A percentile compares a stretch with the other conserved stretches of the same genome.
These are phyloP conservation scores for Poronia punctata DNA, from an alignment of 495 filamentous ascomycete species.

Conservation along the genomic window DNA sequence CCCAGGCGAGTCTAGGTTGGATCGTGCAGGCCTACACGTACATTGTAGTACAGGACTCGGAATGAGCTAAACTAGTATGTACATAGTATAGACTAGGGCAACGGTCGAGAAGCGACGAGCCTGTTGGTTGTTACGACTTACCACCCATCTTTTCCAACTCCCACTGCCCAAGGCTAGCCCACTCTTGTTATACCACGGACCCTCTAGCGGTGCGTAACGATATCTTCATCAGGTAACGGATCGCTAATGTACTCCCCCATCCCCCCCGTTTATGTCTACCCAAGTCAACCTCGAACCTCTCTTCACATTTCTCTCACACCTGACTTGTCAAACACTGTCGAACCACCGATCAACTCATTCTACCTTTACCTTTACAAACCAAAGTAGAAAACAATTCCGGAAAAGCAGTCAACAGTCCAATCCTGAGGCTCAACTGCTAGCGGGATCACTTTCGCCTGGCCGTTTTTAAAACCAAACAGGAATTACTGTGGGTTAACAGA, in stretches of 20 bases:
- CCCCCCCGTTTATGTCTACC: conserved; percentile 4
- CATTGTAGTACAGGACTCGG: background rate
- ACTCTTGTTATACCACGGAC: too few relatives aligned
- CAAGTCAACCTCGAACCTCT: conserved; percentile 6
- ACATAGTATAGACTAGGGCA: conserved; percentile 9
- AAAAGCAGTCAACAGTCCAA: too few relatives aligned
- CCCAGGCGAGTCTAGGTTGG: background rate
- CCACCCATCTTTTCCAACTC: conserved; percentile 1
- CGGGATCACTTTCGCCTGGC: too few relatives aligned
- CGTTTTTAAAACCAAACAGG: too few relatives aligned
- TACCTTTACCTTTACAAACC: too few relatives aligned
- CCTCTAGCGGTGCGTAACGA: conserved; percentile 12
- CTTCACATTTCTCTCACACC: background rate
- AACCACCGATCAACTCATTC: too few relatives aligned
- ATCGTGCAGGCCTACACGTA: conserved; percentile 12
- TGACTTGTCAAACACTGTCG: background rate
- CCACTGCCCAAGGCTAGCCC: too few relatives aligned
- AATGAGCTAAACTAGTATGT: conserved; percentile 3
- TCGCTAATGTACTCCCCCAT: conserved; percentile 2
- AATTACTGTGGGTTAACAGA: too few relatives aligned
- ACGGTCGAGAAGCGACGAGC: conserved; percentile 7
- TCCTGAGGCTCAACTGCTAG: too few relatives aligned
- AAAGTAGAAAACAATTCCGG: too few relatives aligned
- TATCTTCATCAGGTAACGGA: conserved; percentile 8
- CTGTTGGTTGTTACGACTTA: conserved; percentile 4